Evolutionary conservation across 257 asterid species (phyloP).

Genomic region (Cinchona pubescens): DNA sequence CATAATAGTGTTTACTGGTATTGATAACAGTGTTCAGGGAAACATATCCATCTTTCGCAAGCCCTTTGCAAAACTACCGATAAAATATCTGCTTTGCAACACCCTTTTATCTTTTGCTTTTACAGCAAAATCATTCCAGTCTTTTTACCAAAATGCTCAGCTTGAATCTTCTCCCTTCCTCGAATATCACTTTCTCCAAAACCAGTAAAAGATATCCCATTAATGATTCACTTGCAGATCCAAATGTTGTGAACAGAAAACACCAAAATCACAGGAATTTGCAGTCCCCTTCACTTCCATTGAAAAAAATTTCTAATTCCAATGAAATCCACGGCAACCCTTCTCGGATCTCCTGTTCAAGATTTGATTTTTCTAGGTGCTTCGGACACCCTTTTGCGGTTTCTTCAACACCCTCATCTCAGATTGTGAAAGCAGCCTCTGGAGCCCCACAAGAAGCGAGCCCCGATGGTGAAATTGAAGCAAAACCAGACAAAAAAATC

Average conservation of each 20-base stretch:
- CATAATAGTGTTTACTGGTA: too few relatives aligned
- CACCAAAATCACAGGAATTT: slow-evolving; percentile 29
- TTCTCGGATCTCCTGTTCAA: slow-evolving; percentile 47
- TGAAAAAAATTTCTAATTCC: slow-evolving; percentile 17
- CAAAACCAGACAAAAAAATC: slow-evolving; percentile 34
- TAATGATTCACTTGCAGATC: slow-evolving; percentile 34
- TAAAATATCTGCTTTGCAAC: background rate
- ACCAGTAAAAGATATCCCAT: slow-evolving; percentile 30
- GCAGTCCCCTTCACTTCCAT: slow-evolving; percentile 15
- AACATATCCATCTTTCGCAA: too few relatives aligned
- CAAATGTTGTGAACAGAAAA: slow-evolving; percentile 34
- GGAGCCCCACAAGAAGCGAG: slow-evolving; percentile 54
- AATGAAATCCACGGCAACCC: slow-evolving; percentile 21
- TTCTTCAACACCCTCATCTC: slow-evolving; percentile 34
- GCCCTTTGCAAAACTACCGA: background rate
- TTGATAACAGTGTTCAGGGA: too few relatives aligned
- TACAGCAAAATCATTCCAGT: slow-evolving; percentile 1
- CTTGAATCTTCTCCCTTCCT: slow-evolving; percentile 61
- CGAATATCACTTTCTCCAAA: slow-evolving; percentile 53
- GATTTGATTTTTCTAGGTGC: slow-evolving; percentile 34
- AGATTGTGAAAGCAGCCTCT: slow-evolving; percentile 39
- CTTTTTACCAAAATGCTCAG: slow-evolving; percentile 48
- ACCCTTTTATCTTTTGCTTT: slow-evolving; percentile 6
- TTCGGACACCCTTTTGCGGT: slow-evolving; percentile 38
- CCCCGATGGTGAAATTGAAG: slow-evolving; percentile 60